A percentile compares a stretch with the other conserved stretches of the same genome.
These are phyloP conservation scores for Juncus effusus DNA, from an alignment of 176 grass and related monocot species.

Conservation along the genomic window DNA sequence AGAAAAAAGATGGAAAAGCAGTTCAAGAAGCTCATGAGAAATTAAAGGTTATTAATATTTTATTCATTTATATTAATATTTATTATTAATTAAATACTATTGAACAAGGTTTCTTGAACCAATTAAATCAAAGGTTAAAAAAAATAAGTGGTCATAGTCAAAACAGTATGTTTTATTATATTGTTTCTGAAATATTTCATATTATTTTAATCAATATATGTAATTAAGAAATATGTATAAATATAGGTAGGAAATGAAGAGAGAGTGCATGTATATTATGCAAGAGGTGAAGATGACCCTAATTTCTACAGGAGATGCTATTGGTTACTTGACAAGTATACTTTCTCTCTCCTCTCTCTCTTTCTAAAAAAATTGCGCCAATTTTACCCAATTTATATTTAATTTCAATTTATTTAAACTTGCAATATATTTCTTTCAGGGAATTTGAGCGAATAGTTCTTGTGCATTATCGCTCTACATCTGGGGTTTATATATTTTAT, in stretches of 20 bases:
- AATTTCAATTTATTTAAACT: slow-evolving; percentile 9
- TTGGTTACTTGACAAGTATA: slow-evolving; percentile 97
- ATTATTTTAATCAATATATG: no score
- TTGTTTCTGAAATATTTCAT: no score
- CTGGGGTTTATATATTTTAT: slow-evolving; percentile 44
- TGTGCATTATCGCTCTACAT: slow-evolving; percentile 89
- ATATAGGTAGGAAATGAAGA: slow-evolving; percentile 86
- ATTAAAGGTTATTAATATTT: slow-evolving; percentile 52
- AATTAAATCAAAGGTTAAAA: background rate
- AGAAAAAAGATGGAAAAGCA: slow-evolving; percentile 97
- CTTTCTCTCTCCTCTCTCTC: background rate
- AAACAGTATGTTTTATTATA: no score
- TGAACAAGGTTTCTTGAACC: background rate
- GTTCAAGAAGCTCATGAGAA: slow-evolving; percentile 99
- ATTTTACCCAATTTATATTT: slow-evolving; percentile 16
- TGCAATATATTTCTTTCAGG: slow-evolving; percentile 37
- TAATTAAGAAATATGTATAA: background rate
- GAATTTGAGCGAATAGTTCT: slow-evolving; percentile 91
- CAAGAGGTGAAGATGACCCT: slow-evolving; percentile 89
- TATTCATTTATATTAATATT: slow-evolving; percentile 14
- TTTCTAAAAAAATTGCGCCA: slow-evolving; percentile 9
- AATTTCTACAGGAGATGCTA: slow-evolving; percentile 91
- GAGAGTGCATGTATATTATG: slow-evolving; percentile 97
- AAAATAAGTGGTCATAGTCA: background rate
- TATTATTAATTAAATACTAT: background rate